These are phyloP conservation scores for Tylopilus balloui DNA, from an alignment of 768 basidiomycete genomes.

Conservation along the genomic window DNA sequence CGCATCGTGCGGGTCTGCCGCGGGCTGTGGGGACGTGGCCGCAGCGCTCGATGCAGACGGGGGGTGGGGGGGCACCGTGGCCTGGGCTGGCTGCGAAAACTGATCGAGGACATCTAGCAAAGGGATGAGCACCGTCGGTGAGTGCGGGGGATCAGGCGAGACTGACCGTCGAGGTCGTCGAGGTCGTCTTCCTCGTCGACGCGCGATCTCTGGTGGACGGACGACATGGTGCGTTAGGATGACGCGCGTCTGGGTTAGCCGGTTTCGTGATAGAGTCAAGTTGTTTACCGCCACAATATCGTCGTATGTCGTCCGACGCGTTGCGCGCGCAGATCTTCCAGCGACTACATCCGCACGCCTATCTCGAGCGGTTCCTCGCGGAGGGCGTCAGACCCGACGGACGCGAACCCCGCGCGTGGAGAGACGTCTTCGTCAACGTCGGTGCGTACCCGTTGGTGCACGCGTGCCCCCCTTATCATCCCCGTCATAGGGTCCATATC, in stretches of 20 bases:
- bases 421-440: slow-evolving; percentile 72
- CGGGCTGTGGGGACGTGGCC: slow-evolving; percentile 15
- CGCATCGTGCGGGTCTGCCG: slow-evolving; percentile 1
- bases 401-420: slow-evolving; percentile 60
- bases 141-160: not conserved
- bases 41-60: not conserved
- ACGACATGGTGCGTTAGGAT: not conserved
- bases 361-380: slow-evolving; percentile 80
- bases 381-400: slow-evolving; percentile 84
- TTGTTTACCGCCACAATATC: not conserved
- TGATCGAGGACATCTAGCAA: slow-evolving; percentile 47
- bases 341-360: slow-evolving; percentile 82
- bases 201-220: slow-evolving; percentile 7
- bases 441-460: slow-evolving; percentile 46
- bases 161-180: slow-evolving; percentile 41
- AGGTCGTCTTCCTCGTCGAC: slow-evolving; percentile 37
- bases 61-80: slow-evolving; percentile 1
- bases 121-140: slow-evolving; percentile 7
- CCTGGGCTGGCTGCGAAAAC: slow-evolving; percentile 30
- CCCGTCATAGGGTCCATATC: slow-evolving; percentile 73
- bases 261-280: too few species aligned
- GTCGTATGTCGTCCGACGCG: slow-evolving; percentile 20
- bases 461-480: not conserved
- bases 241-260: too few species aligned
- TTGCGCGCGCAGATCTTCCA: slow-evolving; percentile 58